Evolutionary conservation across 441 rosid species (phyloP), one percentile per base, ranked within the genome.

Genomic region (Gossypium schwendimanii): DNA sequence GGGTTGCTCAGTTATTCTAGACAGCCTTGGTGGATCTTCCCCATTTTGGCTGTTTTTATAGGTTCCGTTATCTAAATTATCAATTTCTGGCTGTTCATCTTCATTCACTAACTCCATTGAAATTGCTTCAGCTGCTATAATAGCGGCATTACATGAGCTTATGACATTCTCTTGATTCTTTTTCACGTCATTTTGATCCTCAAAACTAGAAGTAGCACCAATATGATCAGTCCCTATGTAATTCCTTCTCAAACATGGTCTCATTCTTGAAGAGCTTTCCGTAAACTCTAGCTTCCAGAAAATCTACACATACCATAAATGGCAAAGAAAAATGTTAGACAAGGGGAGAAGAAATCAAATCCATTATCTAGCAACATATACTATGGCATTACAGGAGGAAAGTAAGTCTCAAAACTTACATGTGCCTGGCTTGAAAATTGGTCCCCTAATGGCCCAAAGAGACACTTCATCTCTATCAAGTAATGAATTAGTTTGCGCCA

Each of bases 221-320:
- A 73, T 86, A 87, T 96, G 99, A 88, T 93, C 89, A 74, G 87
- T 85, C 72, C 97, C 97, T 67, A 69, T 74, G 79, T 96, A 91
- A 68, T 89, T 83, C 86, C 93, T 90, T 84, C 92, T 89, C 85
- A 96, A 80, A 78, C 87, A 89, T 76, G 71, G 84, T 80, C 99
- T 88, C 99, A 96, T 96, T 87, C 99, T 88, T 26, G 97, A 91
- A 76, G 96, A 89, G 84, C 86, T 92, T 83, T 96, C 99, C 92
- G 85, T 87, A 71, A 90, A 82, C 81, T 93, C 99, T 74, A 91
- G 89, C 93, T 96, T 91, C 97, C 98, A 96, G 84, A 90, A 96
- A 76, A 92, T 77, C 98, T 96, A 81, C 65, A 80, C 53, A 76
- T 71, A 55, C 15, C 70, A 52, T 28, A 74, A 23, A 76, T 49